A percentile compares a stretch with the other conserved stretches of the same genome.
These are phyloP conservation scores for Daldinia eschscholtzii DNA, from an alignment of 2,329 filamentous ascomycete genomes.

Conservation along the genomic window DNA sequence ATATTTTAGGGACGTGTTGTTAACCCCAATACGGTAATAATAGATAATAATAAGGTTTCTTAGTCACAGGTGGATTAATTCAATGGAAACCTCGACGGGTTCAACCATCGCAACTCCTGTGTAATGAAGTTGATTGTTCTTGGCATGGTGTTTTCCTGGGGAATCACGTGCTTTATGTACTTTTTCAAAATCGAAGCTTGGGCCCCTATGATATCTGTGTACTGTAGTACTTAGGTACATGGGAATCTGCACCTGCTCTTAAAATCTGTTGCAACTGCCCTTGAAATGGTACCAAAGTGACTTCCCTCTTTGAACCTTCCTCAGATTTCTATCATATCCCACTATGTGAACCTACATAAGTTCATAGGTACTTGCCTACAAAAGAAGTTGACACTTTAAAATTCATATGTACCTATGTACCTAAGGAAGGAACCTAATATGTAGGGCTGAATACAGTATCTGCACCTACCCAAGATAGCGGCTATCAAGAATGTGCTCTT, in stretches of 20 bases:
- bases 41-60: neutral
- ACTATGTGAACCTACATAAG: neutral
- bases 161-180: neutral
- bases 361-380: no score
- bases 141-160: slow-evolving; percentile 2
- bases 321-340: neutral
- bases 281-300: neutral
- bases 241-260: neutral
- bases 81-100: neutral
- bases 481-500: no score
- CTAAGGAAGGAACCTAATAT: no score
- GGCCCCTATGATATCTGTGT: slow-evolving; percentile 11
- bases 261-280: neutral
- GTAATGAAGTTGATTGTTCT: slow-evolving; percentile 5
- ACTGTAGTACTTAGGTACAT: neutral
- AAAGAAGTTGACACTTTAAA: no score
- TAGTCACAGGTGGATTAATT: neutral
- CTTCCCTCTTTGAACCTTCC: neutral
- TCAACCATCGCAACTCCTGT: neutral
- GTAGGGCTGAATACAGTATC: no score
- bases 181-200: neutral
- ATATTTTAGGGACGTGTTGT: neutral
- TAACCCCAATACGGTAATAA: neutral
- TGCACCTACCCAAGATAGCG: no score
- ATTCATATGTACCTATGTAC: no score